Base-by-base conservation (phyloP, 2,329 filamentous ascomycete genomes). In the Pseudocercospora cruenta region DNA sequence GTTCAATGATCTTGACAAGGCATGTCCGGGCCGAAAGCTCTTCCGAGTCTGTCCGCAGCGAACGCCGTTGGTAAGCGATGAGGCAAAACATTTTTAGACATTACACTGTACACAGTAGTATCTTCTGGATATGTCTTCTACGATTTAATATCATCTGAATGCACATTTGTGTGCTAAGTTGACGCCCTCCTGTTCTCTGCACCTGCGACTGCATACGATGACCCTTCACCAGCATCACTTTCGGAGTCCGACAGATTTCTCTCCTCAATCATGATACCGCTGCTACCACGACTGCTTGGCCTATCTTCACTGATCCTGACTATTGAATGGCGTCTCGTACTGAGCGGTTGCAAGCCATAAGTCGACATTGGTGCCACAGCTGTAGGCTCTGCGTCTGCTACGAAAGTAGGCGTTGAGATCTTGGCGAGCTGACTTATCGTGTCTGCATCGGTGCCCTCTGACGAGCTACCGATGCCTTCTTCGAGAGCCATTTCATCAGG, bases 211-310 rank as follows among this genome's bases (percentile, higher is more conserved):
- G 22, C 14, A 12, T 36, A 21, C 1, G 36, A 51, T 10, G 58
- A 39, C 14, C 51, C 26, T 49, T 71, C 74, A 69, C 45, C 72
- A 31, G 62, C 76, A 69, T 75, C 78, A 67, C 71, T 71, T 65
- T 79, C 78, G 65, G 77, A 76, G 66, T 79, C 77, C 65, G 75
- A 77, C 14, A 71, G 63, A 22, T 75, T 75, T 62, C 77, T 74
- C 69, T 81, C 79, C 66, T 80, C 80, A 2, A 81, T 74, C 78
- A 81, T 80, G n/a, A 81, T 69, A 4, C 76, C 79, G 65, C 71
- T 73, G 28, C 68, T 72, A 4, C 74, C 74, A 43, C 76, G 75
- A 62, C 75, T 69, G 24, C 73, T 72, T 2, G 77, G 75, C 66
- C 78, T 77, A 60, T 77, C 66, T 61, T 77, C 79, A 54, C 77